These are phyloP conservation scores for Xylaria sp. DNA, from an alignment of 2,329 filamentous ascomycete species.

Conservation along the genomic window DNA sequence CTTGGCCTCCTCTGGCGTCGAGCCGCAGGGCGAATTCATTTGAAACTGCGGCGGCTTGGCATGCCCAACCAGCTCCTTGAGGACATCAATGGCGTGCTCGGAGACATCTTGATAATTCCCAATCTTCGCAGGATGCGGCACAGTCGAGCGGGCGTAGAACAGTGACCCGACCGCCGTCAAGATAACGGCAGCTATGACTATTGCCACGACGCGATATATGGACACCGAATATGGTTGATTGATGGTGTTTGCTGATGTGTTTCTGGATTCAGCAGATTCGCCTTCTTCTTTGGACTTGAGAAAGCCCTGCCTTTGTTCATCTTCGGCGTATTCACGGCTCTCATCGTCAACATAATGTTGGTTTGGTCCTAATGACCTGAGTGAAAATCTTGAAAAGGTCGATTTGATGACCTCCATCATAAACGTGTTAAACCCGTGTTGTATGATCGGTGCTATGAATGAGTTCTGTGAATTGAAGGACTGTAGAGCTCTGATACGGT, in stretches of 20 bases:
- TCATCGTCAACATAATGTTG: neutral
- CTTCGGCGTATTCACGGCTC: neutral
- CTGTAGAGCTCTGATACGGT: neutral
- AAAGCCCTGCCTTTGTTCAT: constrained; percentile 9
- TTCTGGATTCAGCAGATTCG: neutral
- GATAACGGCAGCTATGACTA: neutral
- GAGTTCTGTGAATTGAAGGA: neutral
- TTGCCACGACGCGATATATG: neutral
- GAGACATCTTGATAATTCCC: constrained; percentile 2
- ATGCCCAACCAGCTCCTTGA: neutral
- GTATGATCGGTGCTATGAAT: neutral
- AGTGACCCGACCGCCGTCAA: neutral
- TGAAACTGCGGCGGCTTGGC: constrained; percentile 4
- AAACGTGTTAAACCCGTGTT: neutral
- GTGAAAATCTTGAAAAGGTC: neutral
- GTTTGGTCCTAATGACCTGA: neutral
- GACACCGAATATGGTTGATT: neutral
- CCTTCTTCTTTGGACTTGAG: constrained; percentile 2
- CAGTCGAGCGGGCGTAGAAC: neutral
- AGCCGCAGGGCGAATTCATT: constrained; percentile 32
- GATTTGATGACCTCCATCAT: constrained; percentile 1
- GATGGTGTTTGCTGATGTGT: neutral
- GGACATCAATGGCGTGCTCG: constrained; percentile 1
- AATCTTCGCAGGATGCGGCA: neutral
- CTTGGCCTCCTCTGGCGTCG: constrained; percentile 28